Base-by-base conservation (phyloP, 2,329 filamentous ascomycete genomes). In the Lithohypha guttulata region DNA sequence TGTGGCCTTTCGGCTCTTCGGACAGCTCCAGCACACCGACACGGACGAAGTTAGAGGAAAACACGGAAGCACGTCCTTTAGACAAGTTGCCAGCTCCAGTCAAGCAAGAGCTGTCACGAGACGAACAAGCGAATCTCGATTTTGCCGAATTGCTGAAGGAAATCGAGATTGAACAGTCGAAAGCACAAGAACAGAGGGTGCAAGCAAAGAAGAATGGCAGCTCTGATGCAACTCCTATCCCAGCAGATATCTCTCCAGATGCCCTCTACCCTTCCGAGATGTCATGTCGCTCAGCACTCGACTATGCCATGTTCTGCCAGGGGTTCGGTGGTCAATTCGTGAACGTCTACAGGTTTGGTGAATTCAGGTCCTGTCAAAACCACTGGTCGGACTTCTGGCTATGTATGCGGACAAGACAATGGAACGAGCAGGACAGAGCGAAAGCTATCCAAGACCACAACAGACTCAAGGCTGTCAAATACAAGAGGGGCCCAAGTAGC, bases 381-480 rank as follows among this genome's bases (percentile, higher is more conserved):
- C 79, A 86, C 47, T 95, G 89, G 86, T 74, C 80, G 45, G 84
- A 94, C 60, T 96, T 94, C 62, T 93, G 87, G 83, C 89, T 95
- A 65, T 98, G 91, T 69, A 95, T 96, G 87, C 78, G 84, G 48
- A 79, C 78, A 25, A 78, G 81, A 53, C 70, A 71, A 2, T 77
- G 77, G 54, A 60, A 69, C 1, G 71, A 74, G 17, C 62, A 69
- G 28, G 64, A 76, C 49, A 75, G 76, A 52, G 76, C 73, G 43
- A 71, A 62, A 46, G 56, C 63, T 51, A 71, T 93, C 40, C 67
- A 68, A 44, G 75, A 76, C 33, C 75, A 79, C 60, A 84, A 87
- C 61, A 69, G 75, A 46, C 68, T 73, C 47, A 81, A 79, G 59
- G 73, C 72, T 27, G 63, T 66, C 48, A 81, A 77, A 58, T 81